phyloP scores from a whole-genome alignment of 2,329 filamentous ascomycete genomes.

The Aspergillus quadrilineatus region DNA sequence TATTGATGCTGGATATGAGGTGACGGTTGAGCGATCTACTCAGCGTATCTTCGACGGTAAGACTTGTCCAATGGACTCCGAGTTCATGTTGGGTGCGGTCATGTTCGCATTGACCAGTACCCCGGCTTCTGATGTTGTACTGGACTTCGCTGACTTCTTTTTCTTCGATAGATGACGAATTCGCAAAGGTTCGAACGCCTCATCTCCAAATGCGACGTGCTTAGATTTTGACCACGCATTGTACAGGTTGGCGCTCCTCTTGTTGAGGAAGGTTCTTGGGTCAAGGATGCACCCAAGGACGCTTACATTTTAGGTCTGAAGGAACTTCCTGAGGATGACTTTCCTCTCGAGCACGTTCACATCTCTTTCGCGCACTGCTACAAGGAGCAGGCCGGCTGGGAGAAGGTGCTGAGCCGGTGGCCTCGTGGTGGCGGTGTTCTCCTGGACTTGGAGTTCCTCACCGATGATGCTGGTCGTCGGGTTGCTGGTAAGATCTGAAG shows the following conservation, averaged over 20 bases:
- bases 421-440: conserved; percentile 73
- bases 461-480: conserved; percentile 66
- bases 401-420: conserved; percentile 75
- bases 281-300: conserved; percentile 61
- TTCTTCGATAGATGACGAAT: conserved; percentile 32
- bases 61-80: conserved; percentile 2
- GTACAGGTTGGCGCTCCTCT: conserved; percentile 61
- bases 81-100: background rate
- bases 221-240: background rate
- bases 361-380: conserved; percentile 73
- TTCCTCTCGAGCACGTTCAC: conserved; percentile 70
- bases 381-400: conserved; percentile 77
- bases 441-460: conserved; percentile 83
- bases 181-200: conserved; percentile 30
- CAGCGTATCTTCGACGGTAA: conserved; percentile 59
- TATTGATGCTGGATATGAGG: conserved; percentile 66
- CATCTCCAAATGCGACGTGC: background rate
- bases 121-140: background rate
- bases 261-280: conserved; percentile 66
- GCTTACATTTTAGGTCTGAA: conserved; percentile 75
- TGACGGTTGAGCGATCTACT: conserved; percentile 67
- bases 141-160: conserved; percentile 12
- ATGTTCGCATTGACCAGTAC: background rate
- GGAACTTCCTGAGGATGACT: conserved; percentile 69
- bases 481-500: conserved; percentile 36